Evolutionary conservation across 2,329 filamentous ascomycete species (phyloP), one percentile per base, ranked within the genome.

Genomic region (Ceratocystis cubensis): DNA sequence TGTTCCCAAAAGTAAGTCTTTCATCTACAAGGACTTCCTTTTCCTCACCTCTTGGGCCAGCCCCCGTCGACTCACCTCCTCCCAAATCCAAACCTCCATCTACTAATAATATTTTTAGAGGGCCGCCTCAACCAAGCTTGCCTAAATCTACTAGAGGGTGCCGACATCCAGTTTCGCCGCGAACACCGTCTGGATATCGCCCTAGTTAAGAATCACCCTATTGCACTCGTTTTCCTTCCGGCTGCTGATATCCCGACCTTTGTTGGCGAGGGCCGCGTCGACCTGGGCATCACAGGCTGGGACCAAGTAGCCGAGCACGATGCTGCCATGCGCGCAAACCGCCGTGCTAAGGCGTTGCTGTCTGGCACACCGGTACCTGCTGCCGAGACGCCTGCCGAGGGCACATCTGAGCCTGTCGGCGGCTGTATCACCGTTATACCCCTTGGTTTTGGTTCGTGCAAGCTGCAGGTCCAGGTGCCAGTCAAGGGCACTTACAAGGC

Each of bases 211-310:
- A 99, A 99, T 78, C 85, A 94, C 33, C 90, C 89, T 45, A 91
- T 99, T 72, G 94, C 94, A 17, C 88, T 99, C 69, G 87, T 99
- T 74, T 99, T 99, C 81, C 88, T 99, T 30, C 94, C 94, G 37
- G 94, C 93, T 46, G 92, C 91, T 71, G 94, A 99, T 75, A 99
- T 99, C 74, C 94, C 94, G 4, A 96, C 91, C 48, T 97, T 97
- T 74, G 92, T 99, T 61, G 93, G 93, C 67, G 92, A 97, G 78
- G 94, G 94, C 67, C 87, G 88, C 69, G 91, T 96, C 61, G 92
- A 96, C 74, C 81, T 99, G 17, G 94, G 94, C 69, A 99, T 99
- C 74, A 97, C 94, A 0, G 94, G 94, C 63, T 84, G 85, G 72
- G 94, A 99, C 75, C 91, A 96, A 73, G 91, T 97, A 62, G 87